Conservation (phyloP, 192 early-diverging fungal genomes). For the Coemansia sp. region DNA sequence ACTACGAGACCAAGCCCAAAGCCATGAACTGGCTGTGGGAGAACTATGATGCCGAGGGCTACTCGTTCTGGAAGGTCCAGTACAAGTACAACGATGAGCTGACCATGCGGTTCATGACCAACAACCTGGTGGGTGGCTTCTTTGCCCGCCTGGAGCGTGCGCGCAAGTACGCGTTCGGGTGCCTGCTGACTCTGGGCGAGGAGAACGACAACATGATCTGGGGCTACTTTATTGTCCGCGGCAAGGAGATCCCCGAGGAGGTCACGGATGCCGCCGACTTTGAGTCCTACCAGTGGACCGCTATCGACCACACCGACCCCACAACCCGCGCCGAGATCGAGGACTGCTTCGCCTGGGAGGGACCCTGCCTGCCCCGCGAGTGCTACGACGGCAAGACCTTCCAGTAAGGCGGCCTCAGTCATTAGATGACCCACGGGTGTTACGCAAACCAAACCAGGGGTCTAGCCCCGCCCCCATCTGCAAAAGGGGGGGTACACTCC, state of each 20-base stretch:
- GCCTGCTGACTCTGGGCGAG: slow-evolving; percentile 71
- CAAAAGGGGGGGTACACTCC: no score
- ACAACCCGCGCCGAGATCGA: slow-evolving; percentile 53
- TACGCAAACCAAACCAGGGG: background rate
- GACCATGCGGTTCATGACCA: slow-evolving; percentile 80
- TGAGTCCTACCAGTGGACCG: slow-evolving; percentile 77
- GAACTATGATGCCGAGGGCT: slow-evolving; percentile 78
- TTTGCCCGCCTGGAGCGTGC: slow-evolving; percentile 84
- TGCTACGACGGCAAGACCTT: slow-evolving; percentile 81
- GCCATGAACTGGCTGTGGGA: slow-evolving; percentile 94
- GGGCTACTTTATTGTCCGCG: slow-evolving; percentile 92
- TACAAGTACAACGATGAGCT: slow-evolving; percentile 96
- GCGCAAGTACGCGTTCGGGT: slow-evolving; percentile 91
- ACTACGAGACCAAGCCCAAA: slow-evolving; percentile 79
- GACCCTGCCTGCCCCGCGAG: slow-evolving; percentile 61
- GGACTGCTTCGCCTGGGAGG: slow-evolving; percentile 83
- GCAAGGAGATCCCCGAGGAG: slow-evolving; percentile 70
- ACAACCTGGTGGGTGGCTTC: slow-evolving; percentile 90
- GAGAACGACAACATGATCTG: slow-evolving; percentile 82
- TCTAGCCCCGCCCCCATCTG: no score
- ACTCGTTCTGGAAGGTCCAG: slow-evolving; percentile 82
- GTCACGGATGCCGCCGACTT: slow-evolving; percentile 77
- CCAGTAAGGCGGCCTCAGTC: slow-evolving; percentile 49
- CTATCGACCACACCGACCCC: slow-evolving; percentile 63
- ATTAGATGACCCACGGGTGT: no score